A percentile compares a stretch with the other conserved stretches of the same genome.
Evolutionary conservation across 805 yeast genomes (phyloP).

Genomic region (Saccharomycopsis sp.): DNA sequence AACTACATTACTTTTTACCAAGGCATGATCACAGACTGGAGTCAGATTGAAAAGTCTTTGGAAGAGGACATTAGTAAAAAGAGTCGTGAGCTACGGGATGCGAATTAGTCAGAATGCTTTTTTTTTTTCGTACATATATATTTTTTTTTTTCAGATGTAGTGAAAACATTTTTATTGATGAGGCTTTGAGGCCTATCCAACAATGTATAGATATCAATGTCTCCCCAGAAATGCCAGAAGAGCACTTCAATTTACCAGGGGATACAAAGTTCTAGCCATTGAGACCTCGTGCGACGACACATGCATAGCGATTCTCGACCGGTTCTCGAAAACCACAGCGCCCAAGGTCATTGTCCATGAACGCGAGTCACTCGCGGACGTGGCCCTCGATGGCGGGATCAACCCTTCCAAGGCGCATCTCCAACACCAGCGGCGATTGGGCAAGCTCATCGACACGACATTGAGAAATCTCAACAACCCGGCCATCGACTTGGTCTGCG

Average conservation of each 20-base stretch:
- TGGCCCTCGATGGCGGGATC: conserved; percentile 65
- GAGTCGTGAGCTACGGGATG: no score
- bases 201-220: neutral
- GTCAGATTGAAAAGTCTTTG: conserved; percentile 38
- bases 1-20: conserved; percentile 67
- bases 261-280: conserved; percentile 67
- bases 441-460: conserved; percentile 39
- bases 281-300: conserved; percentile 96
- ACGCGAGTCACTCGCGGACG: conserved; percentile 27
- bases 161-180: no score
- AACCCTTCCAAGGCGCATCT: conserved; percentile 76
- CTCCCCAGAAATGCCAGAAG: neutral
- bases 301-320: conserved; percentile 70
- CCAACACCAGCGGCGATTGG: conserved; percentile 61
- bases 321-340: conserved; percentile 30
- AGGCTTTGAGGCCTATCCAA: no score
- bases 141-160: no score
- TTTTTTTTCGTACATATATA: no score
- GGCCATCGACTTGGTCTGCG: conserved; percentile 71
- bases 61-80: conserved; percentile 19
- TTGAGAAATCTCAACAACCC: conserved; percentile 27
- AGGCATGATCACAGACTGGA: conserved; percentile 63
- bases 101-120: no score
- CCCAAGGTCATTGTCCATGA: conserved; percentile 1
- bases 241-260: conserved; percentile 22